Evolutionary conservation across 177 flowering plant genomes (phyloP).

Genomic region (Viscum album): DNA sequence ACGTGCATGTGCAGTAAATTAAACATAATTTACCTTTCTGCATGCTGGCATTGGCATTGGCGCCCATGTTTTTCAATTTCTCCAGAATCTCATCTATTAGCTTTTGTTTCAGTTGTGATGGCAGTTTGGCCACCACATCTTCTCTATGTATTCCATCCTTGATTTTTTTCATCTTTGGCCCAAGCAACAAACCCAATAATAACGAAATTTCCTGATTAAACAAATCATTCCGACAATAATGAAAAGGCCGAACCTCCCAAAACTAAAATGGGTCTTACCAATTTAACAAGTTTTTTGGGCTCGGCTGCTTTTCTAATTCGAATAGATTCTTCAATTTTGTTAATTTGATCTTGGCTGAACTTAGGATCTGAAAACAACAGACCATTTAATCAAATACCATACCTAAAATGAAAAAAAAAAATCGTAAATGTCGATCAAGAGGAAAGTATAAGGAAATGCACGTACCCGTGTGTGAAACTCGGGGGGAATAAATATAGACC

Average conservation of each 20-base stretch:
- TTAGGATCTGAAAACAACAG: conserved; percentile 32
- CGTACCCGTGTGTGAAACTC: conserved; percentile 22
- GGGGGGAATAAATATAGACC: conserved; percentile 40
- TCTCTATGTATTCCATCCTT: neutral
- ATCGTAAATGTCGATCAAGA: neutral
- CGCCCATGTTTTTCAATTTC: conserved; percentile 39
- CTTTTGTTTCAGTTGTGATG: neutral
- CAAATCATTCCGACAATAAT: neutral
- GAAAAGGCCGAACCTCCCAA: neutral
- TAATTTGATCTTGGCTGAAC: conserved; percentile 68
- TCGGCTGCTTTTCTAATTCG: conserved; percentile 51
- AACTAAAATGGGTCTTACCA: conserved; percentile 32
- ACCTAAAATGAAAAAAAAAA: neutral
- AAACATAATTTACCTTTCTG: conserved; percentile 43
- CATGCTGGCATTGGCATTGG: conserved; percentile 28
- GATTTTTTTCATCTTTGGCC: conserved; percentile 4
- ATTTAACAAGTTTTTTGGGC: conserved; percentile 51
- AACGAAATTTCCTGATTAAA: neutral
- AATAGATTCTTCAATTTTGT: conserved; percentile 75
- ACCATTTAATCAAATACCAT: neutral
- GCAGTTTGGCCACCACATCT: neutral
- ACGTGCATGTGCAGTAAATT: neutral
- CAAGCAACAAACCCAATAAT: neutral
- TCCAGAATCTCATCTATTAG: conserved; percentile 28
- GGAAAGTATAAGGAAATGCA: neutral